phyloP scores from a whole-genome alignment of 2,329 filamentous ascomycete species.

The Aspergillus intermedius region DNA sequence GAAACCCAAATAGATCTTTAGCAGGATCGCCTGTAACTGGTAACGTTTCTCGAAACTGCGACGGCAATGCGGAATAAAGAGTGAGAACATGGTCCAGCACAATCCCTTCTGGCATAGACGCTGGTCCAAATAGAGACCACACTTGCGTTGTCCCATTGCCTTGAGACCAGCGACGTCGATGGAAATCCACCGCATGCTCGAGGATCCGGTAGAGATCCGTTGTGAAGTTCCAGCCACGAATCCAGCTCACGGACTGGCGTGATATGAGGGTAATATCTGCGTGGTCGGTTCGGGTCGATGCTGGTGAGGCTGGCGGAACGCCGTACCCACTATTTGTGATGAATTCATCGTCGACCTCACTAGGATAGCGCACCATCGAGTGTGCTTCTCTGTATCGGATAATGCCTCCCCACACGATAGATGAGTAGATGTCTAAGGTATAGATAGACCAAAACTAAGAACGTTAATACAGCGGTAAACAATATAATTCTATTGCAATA shows the following conservation, averaged over 20 bases:
- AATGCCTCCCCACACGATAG: constrained; percentile 47
- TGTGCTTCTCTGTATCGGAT: constrained; percentile 43
- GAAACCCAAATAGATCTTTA: constrained; percentile 42
- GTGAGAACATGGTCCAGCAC: constrained; percentile 20
- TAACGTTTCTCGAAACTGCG: constrained; percentile 19
- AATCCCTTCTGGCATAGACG: constrained; percentile 15
- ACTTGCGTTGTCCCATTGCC: constrained; percentile 18
- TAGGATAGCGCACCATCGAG: constrained; percentile 44
- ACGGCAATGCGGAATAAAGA: constrained; percentile 18
- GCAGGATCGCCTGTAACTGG: constrained; percentile 23
- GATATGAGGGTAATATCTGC: constrained; percentile 7
- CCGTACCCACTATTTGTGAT: constrained; percentile 28
- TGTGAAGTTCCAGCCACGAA: constrained; percentile 2
- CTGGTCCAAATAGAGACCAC: constrained; percentile 17
- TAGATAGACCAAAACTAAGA: constrained; percentile 52
- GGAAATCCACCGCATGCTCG: not conserved
- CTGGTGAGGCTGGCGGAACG: constrained; percentile 12
- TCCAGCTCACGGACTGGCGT: constrained; percentile 1
- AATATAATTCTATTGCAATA: not conserved
- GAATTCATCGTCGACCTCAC: constrained; percentile 43
- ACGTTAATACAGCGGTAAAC: constrained; percentile 1
- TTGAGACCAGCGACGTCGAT: constrained; percentile 14
- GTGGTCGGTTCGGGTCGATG: constrained; percentile 8
- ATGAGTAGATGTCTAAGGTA: constrained; percentile 49
- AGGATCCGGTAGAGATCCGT: constrained; percentile 2